phyloP scores from a whole-genome alignment of 129 eudicot genomes.

The Arctium minus region DNA sequence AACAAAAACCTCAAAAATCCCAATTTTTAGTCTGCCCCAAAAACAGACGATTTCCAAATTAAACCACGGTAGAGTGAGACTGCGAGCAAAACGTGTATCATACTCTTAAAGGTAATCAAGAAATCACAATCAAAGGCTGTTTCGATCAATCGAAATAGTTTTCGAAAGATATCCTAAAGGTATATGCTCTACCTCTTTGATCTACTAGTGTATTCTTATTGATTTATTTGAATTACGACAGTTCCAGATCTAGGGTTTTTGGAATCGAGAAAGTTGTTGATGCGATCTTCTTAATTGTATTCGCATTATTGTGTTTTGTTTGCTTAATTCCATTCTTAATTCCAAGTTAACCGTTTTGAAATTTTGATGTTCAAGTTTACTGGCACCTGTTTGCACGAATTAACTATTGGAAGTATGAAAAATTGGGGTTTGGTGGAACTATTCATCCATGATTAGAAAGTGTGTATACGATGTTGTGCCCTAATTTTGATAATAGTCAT shows the following conservation, averaged over 20 bases:
- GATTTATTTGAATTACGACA: not conserved
- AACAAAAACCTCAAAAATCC: conserved; percentile 33
- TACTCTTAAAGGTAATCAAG: not conserved
- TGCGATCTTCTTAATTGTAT: not conserved
- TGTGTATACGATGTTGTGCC: not conserved
- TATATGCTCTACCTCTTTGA: conserved; percentile 12
- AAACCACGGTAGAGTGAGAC: not conserved
- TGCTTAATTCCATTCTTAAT: not conserved
- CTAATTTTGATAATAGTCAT: not conserved
- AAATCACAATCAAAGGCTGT: conserved; percentile 11
- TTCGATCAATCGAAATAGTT: conserved; percentile 4
- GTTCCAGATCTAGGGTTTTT: conserved; percentile 24
- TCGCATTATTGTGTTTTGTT: conserved; percentile 5
- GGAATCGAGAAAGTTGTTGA: conserved; percentile 1
- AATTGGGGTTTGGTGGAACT: not conserved
- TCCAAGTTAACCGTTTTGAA: not conserved
- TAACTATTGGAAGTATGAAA: not conserved
- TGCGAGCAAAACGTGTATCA: not conserved
- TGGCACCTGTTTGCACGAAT: not conserved
- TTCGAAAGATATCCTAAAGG: not conserved
- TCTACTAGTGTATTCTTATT: not conserved
- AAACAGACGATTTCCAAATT: conserved; percentile 18
- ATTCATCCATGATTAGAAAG: not conserved
- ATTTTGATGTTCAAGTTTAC: not conserved
- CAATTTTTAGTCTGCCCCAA: conserved; percentile 23